Conservation (phyloP, 208 protist genomes). For the Naegleria lovaniensis region DNA sequence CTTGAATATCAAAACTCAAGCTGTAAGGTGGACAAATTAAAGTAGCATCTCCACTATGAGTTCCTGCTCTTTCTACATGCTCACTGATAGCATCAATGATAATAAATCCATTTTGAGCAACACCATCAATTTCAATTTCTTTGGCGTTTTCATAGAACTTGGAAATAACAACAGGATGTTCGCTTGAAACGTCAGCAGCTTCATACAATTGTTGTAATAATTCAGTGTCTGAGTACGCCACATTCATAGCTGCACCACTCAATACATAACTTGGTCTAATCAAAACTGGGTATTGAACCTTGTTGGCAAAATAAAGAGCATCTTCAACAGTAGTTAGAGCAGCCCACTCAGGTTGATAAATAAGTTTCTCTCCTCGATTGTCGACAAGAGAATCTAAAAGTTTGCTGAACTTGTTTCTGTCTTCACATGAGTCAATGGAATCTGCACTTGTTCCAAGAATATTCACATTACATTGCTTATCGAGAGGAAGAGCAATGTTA, state of each 20-base stretch:
- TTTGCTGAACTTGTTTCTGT: conserved; percentile 85
- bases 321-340: conserved; percentile 75
- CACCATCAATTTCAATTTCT: conserved; percentile 97
- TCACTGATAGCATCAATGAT: conserved; percentile 93
- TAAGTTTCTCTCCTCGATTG: conserved; percentile 49
- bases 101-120: conserved; percentile 87
- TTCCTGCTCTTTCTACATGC: conserved; percentile 96
- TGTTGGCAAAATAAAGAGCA: conserved; percentile 75
- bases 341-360: conserved; percentile 94
- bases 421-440: conserved; percentile 92
- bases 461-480: conserved; percentile 62
- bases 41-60: conserved; percentile 92
- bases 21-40: conserved; percentile 84
- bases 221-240: conserved; percentile 80
- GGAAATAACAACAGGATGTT: conserved; percentile 89
- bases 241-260: conserved; percentile 90
- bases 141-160: conserved; percentile 93
- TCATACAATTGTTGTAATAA: conserved; percentile 81
- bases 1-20: conserved; percentile 69
- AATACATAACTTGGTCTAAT: conserved; percentile 94
- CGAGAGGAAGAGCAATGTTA: conserved; percentile 89
- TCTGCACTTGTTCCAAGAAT: conserved; percentile 89
- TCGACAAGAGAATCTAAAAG: conserved; percentile 68
- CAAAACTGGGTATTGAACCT: conserved; percentile 84
- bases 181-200: conserved; percentile 73